Conservation (phyloP, 179 eudicot genomes). For the Spergularia azorica region DNA sequence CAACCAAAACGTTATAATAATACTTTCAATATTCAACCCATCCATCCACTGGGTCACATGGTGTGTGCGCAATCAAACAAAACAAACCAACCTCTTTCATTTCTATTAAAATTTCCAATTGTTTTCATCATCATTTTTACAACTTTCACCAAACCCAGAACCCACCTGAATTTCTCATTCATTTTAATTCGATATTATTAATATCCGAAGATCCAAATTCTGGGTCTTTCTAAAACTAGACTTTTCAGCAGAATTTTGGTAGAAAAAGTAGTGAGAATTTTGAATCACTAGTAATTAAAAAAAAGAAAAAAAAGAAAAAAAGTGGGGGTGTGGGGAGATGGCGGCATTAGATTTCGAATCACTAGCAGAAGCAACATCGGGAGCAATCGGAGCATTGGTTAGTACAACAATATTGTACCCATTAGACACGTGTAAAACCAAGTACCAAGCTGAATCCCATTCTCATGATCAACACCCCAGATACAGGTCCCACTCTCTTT, state of each 20-base stretch:
- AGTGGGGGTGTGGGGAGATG: no score
- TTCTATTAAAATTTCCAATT: background rate
- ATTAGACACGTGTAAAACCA: conserved; percentile 84
- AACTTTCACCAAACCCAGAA: conserved; percentile 8
- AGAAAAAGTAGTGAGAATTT: no score
- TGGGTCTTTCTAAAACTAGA: background rate
- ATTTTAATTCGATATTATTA: background rate
- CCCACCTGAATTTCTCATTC: background rate
- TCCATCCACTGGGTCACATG: no score
- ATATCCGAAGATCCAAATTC: conserved; percentile 2
- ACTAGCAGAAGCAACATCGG: conserved; percentile 79
- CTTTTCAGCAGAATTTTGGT: no score
- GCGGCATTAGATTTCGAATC: conserved; percentile 70
- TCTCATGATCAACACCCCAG: conserved; percentile 52
- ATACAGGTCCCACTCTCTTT: conserved; percentile 49
- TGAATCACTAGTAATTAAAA: background rate
- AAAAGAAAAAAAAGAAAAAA: no score
- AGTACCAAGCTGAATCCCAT: conserved; percentile 78
- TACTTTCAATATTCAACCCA: no score
- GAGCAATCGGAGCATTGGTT: conserved; percentile 77
- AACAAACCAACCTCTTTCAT: background rate
- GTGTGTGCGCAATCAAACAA: background rate
- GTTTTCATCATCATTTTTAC: background rate
- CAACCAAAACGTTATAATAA: background rate
- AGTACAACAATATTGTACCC: conserved; percentile 84